phyloP scores from a whole-genome alignment of 2,329 filamentous ascomycete genomes.

The Ophiostoma tasmaniense region DNA sequence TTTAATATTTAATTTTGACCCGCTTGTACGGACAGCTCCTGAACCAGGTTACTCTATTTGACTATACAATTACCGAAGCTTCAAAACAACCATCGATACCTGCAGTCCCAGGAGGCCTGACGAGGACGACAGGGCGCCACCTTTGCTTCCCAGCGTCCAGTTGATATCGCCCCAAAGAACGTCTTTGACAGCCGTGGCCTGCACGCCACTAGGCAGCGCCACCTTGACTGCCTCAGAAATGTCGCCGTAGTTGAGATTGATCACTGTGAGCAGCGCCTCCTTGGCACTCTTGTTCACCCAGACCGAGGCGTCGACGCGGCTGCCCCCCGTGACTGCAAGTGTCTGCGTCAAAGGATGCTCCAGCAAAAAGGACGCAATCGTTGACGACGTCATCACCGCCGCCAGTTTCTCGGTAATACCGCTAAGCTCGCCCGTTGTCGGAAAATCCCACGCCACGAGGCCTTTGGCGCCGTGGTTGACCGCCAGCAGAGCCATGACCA shows the following conservation, averaged over 20 bases:
- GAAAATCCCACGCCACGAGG: not conserved
- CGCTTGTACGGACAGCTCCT: too few relatives aligned
- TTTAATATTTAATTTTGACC: too few relatives aligned
- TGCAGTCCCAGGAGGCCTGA: not conserved
- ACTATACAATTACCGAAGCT: not conserved
- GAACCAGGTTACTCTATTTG: too few relatives aligned
- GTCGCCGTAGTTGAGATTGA: not conserved
- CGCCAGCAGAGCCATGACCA: slow-evolving; percentile 1
- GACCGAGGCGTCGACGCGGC: slow-evolving; percentile 1
- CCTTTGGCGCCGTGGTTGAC: slow-evolving; percentile 6
- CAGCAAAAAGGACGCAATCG: not conserved
- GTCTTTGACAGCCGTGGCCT: not conserved
- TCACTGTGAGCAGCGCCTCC: not conserved
- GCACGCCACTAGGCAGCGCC: not conserved
- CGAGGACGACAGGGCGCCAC: not conserved
- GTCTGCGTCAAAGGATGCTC: not conserved
- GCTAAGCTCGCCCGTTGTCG: not conserved
- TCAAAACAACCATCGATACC: not conserved
- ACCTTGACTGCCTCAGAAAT: not conserved
- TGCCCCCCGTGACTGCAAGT: not conserved
- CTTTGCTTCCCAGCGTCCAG: not conserved
- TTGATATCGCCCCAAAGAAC: not conserved
- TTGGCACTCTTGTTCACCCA: not conserved
- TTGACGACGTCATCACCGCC: not conserved
- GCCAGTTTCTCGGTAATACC: not conserved